Evolutionary conservation across 2,329 filamentous ascomycete genomes (phyloP).

Genomic region (Penicillium oxalicum): DNA sequence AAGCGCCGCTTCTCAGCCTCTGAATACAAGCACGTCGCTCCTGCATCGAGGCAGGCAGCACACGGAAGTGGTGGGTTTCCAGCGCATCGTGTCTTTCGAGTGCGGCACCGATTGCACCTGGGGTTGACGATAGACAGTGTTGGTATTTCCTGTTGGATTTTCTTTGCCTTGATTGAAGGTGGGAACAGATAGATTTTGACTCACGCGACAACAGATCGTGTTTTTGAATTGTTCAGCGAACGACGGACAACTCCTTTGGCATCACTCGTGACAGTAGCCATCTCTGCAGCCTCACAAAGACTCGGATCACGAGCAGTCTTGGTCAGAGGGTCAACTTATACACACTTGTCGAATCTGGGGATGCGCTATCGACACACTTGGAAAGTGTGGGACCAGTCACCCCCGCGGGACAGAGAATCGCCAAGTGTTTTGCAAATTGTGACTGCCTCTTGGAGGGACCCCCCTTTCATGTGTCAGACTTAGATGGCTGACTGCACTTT

Average conservation of each 20-base stretch:
- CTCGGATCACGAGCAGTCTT: no score
- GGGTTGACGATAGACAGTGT: constrained; percentile 3
- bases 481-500: no score
- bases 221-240: constrained; percentile 16
- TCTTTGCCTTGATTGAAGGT: no score
- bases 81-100: constrained; percentile 32
- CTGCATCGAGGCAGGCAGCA: constrained; percentile 29
- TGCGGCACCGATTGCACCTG: constrained; percentile 35
- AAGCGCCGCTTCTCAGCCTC: constrained; percentile 34
- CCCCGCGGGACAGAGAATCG: no score
- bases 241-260: constrained; percentile 13
- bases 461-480: no score
- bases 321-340: no score
- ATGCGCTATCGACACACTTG: no score
- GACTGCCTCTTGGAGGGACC: no score
- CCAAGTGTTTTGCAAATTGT: no score
- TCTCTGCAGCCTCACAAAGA: no score
- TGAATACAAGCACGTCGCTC: constrained; percentile 30
- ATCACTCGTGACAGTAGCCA: constrained; percentile 11
- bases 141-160: not conserved
- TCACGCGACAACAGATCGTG: constrained; percentile 27
- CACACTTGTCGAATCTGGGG: no score
- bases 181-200: not conserved
- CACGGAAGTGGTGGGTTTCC: constrained; percentile 33
- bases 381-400: no score